Evolutionary conservation across 805 yeast species (phyloP), one percentile per base, ranked within the genome.

Genomic region (Candida chauliodis): DNA sequence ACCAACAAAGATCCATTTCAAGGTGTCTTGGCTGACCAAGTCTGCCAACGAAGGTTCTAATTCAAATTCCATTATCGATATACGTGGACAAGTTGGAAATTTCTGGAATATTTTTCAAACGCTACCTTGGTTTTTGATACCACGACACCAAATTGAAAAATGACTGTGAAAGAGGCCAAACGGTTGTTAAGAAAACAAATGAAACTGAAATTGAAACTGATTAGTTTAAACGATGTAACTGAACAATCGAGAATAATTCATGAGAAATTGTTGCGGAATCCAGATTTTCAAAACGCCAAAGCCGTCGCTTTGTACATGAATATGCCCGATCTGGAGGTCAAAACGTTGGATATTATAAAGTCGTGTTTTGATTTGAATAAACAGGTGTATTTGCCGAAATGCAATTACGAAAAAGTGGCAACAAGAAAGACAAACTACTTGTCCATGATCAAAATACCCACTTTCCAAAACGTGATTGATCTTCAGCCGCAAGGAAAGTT

Each of bases 1-100:
- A 49, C 99, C 99, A 30, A 91, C 98, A 55, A 93, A 93, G 46
- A 93, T 83, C 99, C 99, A 93, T 56, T 85, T 86, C 56, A 93
- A 76, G 28, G 79, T 64, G 19, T 83, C 86, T 44, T 76, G 80
- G 20, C 64, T 48, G 37, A 84, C 68, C 38, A 85, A 66, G 13
- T 85, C 80, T 50, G 78, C 77, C 47, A 85, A 71, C 29, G 83
- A 80, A 46, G 91, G 88, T 48, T 83, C 91, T 25, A 79, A 75
- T 45, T 74, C 76, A 42, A 79, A 72, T 46, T 81, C 86, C 77
- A 66, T 67, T 20, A 23, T 34, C 26, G 29, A 3, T 29, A 11
- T 28, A 20, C 26, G 37, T 33, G 28, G 38, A 23, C 33, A 36
- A 25, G 25, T 17, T 5, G 28, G 10, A 19, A 11, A 29, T 9